Evolutionary conservation across 2,329 filamentous ascomycete genomes (phyloP), one percentile per base, ranked within the genome.

Genomic region (Diplodia intermedia): DNA sequence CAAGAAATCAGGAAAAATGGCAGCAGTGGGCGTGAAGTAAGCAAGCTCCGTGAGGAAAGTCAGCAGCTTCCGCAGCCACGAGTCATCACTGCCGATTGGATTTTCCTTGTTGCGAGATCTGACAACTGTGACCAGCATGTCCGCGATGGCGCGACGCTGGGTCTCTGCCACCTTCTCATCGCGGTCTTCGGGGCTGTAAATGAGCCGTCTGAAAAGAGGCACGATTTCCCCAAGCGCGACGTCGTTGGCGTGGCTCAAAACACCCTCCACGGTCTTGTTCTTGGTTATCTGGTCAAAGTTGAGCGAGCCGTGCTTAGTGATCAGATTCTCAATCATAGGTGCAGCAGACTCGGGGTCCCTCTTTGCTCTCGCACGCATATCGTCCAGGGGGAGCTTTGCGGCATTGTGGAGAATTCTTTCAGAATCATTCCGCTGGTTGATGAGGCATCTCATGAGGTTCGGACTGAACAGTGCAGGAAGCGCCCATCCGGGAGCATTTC

Each of bases 221-320:
- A 89, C 82, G 40, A 89, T 86, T 23, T 85, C 78, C 4, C 83
- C 79, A 29, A 88, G 71, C 9, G 81, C 79, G 31, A 81, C 76
- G n/a, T 79, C 73, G 69, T 86, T 86, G 9, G 88, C 85, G 53
- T 85, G 84, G 33, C 88, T 84, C 4, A 96, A 79, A 2, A 95
- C 83, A 70, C 86, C 90, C 72, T 96, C 92, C 1, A 97, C 82
- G 0, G 92, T 94, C 79, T 94, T 97, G 1, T 90, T 91, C 76
- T 91, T 95, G 0, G 94, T 97, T 68, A 91, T 84, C 71, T 91
- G 89, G 75, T 98, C 95, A 74, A 98, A 95, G 75, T 91, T 92
- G 72, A 92, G 88, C 1, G 86, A 86, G 1, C 92, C 91, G 69
- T 89, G 83, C 62, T 88, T 86, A 47, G 88, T 86, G 53, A 95